phyloP scores from a whole-genome alignment of 2,329 filamentous ascomycete species.

The Ophiosphaerella narmari region DNA sequence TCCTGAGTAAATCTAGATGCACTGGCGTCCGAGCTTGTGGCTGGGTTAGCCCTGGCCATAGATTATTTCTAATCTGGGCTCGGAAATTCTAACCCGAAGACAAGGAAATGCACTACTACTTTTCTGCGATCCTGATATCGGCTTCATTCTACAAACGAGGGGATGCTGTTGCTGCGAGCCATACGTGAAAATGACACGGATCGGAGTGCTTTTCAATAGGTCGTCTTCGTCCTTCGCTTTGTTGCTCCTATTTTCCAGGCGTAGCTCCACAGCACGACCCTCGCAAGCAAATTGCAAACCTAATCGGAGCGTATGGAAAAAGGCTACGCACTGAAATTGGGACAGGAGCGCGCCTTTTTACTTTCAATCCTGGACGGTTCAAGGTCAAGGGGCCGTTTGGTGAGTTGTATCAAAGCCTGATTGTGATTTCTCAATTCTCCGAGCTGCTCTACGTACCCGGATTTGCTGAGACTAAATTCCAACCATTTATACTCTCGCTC shows the following conservation, averaged over 20 bases:
- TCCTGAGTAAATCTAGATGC: too few relatives aligned
- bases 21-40: too few relatives aligned
- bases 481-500: constrained; percentile 32
- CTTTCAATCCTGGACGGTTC: constrained; percentile 12
- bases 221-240: constrained; percentile 10
- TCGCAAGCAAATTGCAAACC: constrained; percentile 23
- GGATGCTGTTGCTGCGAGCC: not conserved
- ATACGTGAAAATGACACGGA: constrained; percentile 22
- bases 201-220: constrained; percentile 10
- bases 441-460: constrained; percentile 28
- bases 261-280: constrained; percentile 28
- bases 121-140: constrained; percentile 16
- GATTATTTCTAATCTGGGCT: too few relatives aligned
- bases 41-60: too few relatives aligned
- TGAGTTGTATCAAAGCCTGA: constrained; percentile 23
- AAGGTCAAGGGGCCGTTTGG: constrained; percentile 25
- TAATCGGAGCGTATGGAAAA: constrained; percentile 19
- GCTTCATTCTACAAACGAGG: constrained; percentile 16
- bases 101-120: not conserved
- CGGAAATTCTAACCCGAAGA: not conserved
- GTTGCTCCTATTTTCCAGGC: constrained; percentile 15
- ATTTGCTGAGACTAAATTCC: constrained; percentile 29
- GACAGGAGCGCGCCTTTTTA: constrained; percentile 8
- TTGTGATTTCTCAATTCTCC: constrained; percentile 24
- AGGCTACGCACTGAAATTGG: constrained; percentile 26